A percentile compares a stretch with the other conserved stretches of the same genome.
Conservation (phyloP, 1,139 yeast species). For the Yamadazyma sp. region DNA sequence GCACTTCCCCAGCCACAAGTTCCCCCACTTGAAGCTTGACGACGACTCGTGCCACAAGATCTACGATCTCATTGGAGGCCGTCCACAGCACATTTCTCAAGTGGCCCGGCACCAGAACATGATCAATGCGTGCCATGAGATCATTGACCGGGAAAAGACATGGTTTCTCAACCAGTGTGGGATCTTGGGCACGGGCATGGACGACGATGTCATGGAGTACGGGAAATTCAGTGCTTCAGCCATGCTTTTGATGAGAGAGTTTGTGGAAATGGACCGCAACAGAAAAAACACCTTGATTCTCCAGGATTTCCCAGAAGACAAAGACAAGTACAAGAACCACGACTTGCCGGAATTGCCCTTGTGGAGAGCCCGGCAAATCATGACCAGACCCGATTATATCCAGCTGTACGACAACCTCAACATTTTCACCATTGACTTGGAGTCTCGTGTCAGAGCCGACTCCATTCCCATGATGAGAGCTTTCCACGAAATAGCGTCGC, state of each 20-base stretch:
- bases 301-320: slow-evolving; percentile 18
- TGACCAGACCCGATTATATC: slow-evolving; percentile 83
- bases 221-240: slow-evolving; percentile 80
- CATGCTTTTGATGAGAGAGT: slow-evolving; percentile 69
- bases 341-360: slow-evolving; percentile 70
- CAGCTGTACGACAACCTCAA: slow-evolving; percentile 73
- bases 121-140: slow-evolving; percentile 61
- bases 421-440: slow-evolving; percentile 75
- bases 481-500: slow-evolving; percentile 72
- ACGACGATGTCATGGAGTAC: slow-evolving; percentile 84
- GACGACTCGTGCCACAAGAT: slow-evolving; percentile 50
- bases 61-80: slow-evolving; percentile 75
- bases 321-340: slow-evolving; percentile 40
- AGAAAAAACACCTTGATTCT: slow-evolving; percentile 31
- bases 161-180: slow-evolving; percentile 89
- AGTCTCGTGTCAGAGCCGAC: slow-evolving; percentile 75
- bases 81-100: slow-evolving; percentile 79
- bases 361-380: slow-evolving; percentile 81
- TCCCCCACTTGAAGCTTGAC: slow-evolving; percentile 35
- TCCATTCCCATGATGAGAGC: slow-evolving; percentile 90
- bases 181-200: slow-evolving; percentile 73
- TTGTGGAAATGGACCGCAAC: slow-evolving; percentile 65
- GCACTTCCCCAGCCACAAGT: slow-evolving; percentile 34
- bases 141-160: slow-evolving; percentile 78
- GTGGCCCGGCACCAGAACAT: slow-evolving; percentile 68